phyloP scores from a whole-genome alignment of 495 filamentous ascomycete genomes.

The Aspergillus asperescens region DNA sequence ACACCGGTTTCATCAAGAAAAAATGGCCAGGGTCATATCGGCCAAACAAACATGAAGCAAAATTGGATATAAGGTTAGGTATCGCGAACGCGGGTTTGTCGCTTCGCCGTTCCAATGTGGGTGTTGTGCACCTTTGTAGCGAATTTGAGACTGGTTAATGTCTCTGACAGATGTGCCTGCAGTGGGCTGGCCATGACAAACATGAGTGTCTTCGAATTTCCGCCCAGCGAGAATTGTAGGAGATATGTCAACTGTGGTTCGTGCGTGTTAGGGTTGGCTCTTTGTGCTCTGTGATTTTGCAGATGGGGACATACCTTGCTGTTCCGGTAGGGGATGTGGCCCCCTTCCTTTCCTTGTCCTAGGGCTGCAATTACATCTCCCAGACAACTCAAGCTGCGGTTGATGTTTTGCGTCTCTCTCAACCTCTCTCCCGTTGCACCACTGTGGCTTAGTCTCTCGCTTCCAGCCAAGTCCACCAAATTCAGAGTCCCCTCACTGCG shows the following conservation, averaged over 20 bases:
- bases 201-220: slow-evolving; percentile 97
- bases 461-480: slow-evolving; percentile 91
- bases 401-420: slow-evolving; percentile 96
- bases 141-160: slow-evolving; percentile 91
- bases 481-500: slow-evolving; percentile 91
- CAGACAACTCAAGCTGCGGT: slow-evolving; percentile 83
- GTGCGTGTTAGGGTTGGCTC: slow-evolving; percentile 17
- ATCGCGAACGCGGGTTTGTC: slow-evolving; percentile 59
- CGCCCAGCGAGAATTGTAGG: slow-evolving; percentile 89
- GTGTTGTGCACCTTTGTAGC: slow-evolving; percentile 92
- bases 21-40: slow-evolving; percentile 12
- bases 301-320: slow-evolving; percentile 61
- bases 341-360: slow-evolving; percentile 77
- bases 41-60: background rate
- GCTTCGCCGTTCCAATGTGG: slow-evolving; percentile 81
- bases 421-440: slow-evolving; percentile 77
- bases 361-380: slow-evolving; percentile 92
- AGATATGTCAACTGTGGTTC: slow-evolving; percentile 78
- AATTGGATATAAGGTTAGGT: slow-evolving; percentile 16
- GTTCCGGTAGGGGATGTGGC: slow-evolving; percentile 90
- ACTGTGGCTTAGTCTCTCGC: slow-evolving; percentile 82
- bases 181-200: slow-evolving; percentile 96
- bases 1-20: slow-evolving; percentile 21
- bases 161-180: slow-evolving; percentile 87
- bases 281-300: background rate